These are phyloP conservation scores for Leishmania braziliensis DNA, from an alignment of 208 protist species.

Conservation along the genomic window DNA sequence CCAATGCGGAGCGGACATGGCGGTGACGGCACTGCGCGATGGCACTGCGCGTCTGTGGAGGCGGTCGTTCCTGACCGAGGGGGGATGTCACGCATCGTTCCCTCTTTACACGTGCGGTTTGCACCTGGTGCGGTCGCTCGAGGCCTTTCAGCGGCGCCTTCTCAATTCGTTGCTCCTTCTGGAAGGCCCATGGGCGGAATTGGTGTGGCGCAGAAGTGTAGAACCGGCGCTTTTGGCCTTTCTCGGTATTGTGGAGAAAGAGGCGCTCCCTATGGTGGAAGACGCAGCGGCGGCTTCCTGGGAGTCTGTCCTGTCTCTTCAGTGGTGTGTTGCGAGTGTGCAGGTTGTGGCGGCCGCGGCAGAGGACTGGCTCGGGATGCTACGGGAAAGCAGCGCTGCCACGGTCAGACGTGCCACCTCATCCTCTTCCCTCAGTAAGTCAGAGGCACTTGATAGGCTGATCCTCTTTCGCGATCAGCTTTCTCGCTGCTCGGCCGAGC, in stretches of 20 bases:
- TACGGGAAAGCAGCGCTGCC: slow-evolving; percentile 22
- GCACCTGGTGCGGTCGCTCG: slow-evolving; percentile 55
- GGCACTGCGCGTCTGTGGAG: slow-evolving; percentile 57
- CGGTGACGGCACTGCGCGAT: slow-evolving; percentile 31
- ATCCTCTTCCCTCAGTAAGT: not conserved
- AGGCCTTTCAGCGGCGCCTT: slow-evolving; percentile 59
- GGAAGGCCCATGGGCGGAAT: slow-evolving; percentile 1
- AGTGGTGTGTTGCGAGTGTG: slow-evolving; percentile 29
- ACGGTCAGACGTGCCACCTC: not conserved
- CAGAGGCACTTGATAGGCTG: slow-evolving; percentile 25
- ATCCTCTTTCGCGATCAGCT: slow-evolving; percentile 25
- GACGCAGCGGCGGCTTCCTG: slow-evolving; percentile 10
- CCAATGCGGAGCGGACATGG: slow-evolving; percentile 20
- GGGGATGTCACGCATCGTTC: not conserved
- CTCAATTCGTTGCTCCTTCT: slow-evolving; percentile 34
- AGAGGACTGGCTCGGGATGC: slow-evolving; percentile 43
- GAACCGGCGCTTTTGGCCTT: slow-evolving; percentile 25
- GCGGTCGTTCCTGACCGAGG: slow-evolving; percentile 37
- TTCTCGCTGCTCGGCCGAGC: slow-evolving; percentile 16
- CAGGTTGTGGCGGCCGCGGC: slow-evolving; percentile 26
- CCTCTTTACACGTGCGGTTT: slow-evolving; percentile 31
- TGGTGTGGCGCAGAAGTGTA: slow-evolving; percentile 25
- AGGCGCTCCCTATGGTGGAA: not conserved
- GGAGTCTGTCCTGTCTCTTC: slow-evolving; percentile 18
- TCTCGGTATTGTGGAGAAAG: slow-evolving; percentile 18